phyloP scores from a whole-genome alignment of 139 green algal species.

The Parachlorella kessleri region DNA sequence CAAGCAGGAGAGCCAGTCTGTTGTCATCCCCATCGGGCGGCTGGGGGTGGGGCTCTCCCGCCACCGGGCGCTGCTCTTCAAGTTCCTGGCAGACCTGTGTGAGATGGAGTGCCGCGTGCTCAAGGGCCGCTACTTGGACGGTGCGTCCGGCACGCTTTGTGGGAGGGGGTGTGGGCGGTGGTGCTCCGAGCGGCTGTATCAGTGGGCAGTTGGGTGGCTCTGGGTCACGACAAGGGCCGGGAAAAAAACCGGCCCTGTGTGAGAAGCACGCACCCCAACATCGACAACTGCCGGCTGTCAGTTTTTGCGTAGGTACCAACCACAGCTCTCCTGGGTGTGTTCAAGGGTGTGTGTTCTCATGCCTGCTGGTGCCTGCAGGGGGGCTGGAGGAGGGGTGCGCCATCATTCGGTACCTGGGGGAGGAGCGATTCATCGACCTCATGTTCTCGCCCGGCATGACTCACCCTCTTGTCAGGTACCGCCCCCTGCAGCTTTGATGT shows the following conservation, averaged over 20 bases:
- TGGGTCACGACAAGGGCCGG: too few species aligned
- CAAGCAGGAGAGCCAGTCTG: neutral
- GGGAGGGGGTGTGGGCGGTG: neutral
- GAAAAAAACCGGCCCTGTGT: too few species aligned
- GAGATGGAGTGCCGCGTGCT: conserved; percentile 65
- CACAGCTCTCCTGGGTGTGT: too few species aligned
- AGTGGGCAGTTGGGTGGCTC: too few species aligned
- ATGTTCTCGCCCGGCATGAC: neutral
- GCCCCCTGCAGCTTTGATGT: too few species aligned
- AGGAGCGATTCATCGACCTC: neutral
- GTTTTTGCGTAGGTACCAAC: too few species aligned
- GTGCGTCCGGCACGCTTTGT: neutral
- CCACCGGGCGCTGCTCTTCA: conserved; percentile 89
- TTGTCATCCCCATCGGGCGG: conserved; percentile 28
- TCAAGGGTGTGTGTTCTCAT: too few species aligned
- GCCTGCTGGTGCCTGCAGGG: neutral
- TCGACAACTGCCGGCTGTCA: too few species aligned
- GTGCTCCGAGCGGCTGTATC: too few species aligned
- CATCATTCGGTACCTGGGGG: neutral
- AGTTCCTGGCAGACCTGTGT: conserved; percentile 74
- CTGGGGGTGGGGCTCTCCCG: conserved; percentile 59
- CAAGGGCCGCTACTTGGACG: conserved; percentile 36
- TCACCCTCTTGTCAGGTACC: neutral
- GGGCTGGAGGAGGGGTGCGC: neutral
- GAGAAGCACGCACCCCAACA: too few species aligned